Evolutionary conservation across 805 yeast genomes (phyloP).

Genomic region (Candida peoriensis): DNA sequence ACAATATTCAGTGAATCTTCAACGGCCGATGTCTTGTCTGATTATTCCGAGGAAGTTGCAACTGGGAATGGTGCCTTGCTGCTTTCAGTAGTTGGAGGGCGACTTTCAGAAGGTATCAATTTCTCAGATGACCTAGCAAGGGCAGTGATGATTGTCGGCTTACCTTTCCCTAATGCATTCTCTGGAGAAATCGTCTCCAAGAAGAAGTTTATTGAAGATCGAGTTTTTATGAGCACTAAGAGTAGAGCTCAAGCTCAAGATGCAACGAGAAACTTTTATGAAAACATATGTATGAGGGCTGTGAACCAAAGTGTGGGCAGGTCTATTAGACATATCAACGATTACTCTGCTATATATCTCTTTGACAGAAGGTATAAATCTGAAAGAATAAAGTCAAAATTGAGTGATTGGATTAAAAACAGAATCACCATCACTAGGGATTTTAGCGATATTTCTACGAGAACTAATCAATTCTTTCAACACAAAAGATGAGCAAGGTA

Average conservation of each 20-base stretch:
- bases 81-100: constrained; percentile 88
- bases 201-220: constrained; percentile 54
- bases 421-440: constrained; percentile 25
- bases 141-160: constrained; percentile 78
- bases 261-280: constrained; percentile 57
- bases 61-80: constrained; percentile 54
- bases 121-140: constrained; percentile 86
- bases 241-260: constrained; percentile 35
- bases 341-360: constrained; percentile 71
- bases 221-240: constrained; percentile 44
- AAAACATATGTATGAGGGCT: constrained; percentile 83
- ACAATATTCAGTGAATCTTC: constrained; percentile 54
- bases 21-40: constrained; percentile 41
- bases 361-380: constrained; percentile 59
- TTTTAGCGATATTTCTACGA: constrained; percentile 15
- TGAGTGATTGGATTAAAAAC: constrained; percentile 72
- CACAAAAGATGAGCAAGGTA: neutral
- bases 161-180: constrained; percentile 83
- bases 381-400: constrained; percentile 44
- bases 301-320: constrained; percentile 92
- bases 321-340: constrained; percentile 78
- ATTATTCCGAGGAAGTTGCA: constrained; percentile 42
- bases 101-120: constrained; percentile 89
- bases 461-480: constrained; percentile 20
- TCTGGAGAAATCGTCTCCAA: constrained; percentile 80